Evolutionary conservation across 1,139 yeast genomes (phyloP).

Genomic region (Diutina mesorugosa): DNA sequence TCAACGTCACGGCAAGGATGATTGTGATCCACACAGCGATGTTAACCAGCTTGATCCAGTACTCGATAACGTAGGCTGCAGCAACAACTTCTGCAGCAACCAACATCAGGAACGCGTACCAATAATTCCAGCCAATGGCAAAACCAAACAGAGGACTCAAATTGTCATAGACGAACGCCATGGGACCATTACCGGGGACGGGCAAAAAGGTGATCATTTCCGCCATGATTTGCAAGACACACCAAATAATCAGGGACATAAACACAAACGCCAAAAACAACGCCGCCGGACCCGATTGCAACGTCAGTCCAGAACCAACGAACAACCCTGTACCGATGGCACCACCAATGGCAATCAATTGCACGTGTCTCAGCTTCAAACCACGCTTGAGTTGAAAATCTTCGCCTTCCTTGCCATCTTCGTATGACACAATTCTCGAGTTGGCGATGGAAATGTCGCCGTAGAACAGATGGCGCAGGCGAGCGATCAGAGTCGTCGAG

Average conservation of each 20-base stretch:
- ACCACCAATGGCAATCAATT: slow-evolving; percentile 3
- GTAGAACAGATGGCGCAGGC: background rate
- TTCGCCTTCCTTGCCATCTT: background rate
- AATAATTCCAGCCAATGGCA: slow-evolving; percentile 28
- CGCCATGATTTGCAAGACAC: slow-evolving; percentile 43
- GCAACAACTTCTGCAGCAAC: slow-evolving; percentile 34
- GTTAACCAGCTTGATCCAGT: slow-evolving; percentile 45
- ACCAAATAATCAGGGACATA: slow-evolving; percentile 32
- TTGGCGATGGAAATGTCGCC: background rate
- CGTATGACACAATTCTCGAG: background rate
- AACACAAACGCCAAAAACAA: slow-evolving; percentile 18
- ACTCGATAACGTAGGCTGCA: slow-evolving; percentile 31
- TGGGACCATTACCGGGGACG: slow-evolving; percentile 41
- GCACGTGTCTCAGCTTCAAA: slow-evolving; percentile 5
- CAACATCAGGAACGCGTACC: slow-evolving; percentile 29
- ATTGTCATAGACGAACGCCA: slow-evolving; percentile 40
- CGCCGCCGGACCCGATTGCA: slow-evolving; percentile 21
- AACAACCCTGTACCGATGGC: slow-evolving; percentile 5
- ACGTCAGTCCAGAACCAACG: slow-evolving; percentile 15
- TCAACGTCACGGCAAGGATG: slow-evolving; percentile 42
- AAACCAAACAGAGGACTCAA: slow-evolving; percentile 52
- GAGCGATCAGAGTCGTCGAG: background rate
- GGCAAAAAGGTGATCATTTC: slow-evolving; percentile 52
- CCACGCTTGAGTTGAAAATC: slow-evolving; percentile 2
- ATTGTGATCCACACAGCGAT: slow-evolving; percentile 60